Evolutionary conservation across 331 rosid genomes (phyloP), one percentile per base, ranked within the genome.

Genomic region (Rosa hybrid): DNA sequence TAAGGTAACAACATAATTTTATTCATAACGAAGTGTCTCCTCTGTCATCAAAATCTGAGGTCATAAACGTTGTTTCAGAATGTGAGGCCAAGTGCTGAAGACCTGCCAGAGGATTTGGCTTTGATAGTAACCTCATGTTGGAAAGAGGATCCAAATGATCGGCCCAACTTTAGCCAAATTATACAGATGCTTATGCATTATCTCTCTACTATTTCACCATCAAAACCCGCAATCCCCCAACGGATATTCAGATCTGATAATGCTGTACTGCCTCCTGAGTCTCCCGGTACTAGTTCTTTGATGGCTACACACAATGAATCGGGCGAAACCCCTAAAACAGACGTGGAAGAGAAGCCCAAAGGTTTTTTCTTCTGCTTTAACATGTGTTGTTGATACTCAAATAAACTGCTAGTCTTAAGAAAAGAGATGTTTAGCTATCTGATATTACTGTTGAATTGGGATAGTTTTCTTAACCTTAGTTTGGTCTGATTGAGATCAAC

Each of bases 271-370:
- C 91, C 98, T n/a, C 96, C 98, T 0, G 98, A 91, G 64, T 94
- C 98, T 27, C 98, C 98, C 0, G 97, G 98, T 16, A 94, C 98
- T 60, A 92, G 97, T 83, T 92, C 97, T 41, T 78, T 94, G 79
- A 94, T 94, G 97, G 81, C 82, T 21, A 30, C 78, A 49, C 90
- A 91, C 84, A 82, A 86, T 51, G 92, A 85, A 82, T 80, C 85
- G 0, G 87, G 83, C 71, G 93, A 82, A 76, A 87, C 87, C 73
- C 81, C 90, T 3, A 83, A 78, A 18, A 50, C 46, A 65, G n/a
- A 59, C 30, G 27, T 64, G 71, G 94, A 90, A 90, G 97, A 85
- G 49, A 83, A 89, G 50, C 80, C 91, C 42, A 91, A 75, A 80
- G 86, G 95, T 69, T 80, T 89, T 77, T 90, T 89, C 91, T 89